These are phyloP conservation scores for Aspergillus sclerotialis DNA, from an alignment of 2,329 filamentous ascomycete genomes.

Conservation along the genomic window DNA sequence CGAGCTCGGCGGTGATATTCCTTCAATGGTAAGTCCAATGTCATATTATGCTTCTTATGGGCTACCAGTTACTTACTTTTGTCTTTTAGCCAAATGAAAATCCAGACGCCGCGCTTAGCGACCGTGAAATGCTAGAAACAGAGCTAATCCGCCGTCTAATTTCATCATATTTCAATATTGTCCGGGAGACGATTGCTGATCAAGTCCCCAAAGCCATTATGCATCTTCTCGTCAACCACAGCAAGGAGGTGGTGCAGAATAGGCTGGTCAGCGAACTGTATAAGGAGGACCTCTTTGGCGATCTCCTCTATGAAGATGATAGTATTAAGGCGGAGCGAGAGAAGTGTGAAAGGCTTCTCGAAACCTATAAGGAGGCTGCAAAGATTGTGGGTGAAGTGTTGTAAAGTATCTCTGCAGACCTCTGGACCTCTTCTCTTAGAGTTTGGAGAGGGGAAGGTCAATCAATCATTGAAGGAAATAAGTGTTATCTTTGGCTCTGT, in stretches of 20 bases:
- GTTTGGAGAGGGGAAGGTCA: background rate
- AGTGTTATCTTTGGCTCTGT: too few species aligned
- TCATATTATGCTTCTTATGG: background rate
- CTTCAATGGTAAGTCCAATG: conserved; percentile 45
- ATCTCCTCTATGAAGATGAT: conserved; percentile 95
- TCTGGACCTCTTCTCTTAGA: background rate
- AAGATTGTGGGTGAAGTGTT: conserved; percentile 97
- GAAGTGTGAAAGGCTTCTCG: conserved; percentile 93
- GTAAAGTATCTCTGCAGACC: conserved; percentile 44
- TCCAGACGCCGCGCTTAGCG: conserved; percentile 80
- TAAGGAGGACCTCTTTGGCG: conserved; percentile 82
- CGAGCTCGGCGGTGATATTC: conserved; percentile 37
- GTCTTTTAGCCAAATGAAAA: conserved; percentile 31
- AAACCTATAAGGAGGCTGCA: conserved; percentile 93
- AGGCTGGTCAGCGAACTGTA: conserved; percentile 92
- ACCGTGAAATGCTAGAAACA: conserved; percentile 93
- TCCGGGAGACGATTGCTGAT: conserved; percentile 95
- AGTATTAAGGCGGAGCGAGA: conserved; percentile 94
- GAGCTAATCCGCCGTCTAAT: conserved; percentile 95
- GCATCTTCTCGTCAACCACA: conserved; percentile 97
- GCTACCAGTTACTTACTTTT: conserved; percentile 3
- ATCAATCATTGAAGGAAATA: too few species aligned
- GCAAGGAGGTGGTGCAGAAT: conserved; percentile 97
- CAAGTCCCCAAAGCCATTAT: conserved; percentile 98
- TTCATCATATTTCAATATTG: conserved; percentile 98